Evolutionary conservation across 2,329 filamentous ascomycete genomes (phyloP), one percentile per base, ranked within the genome.

Genomic region (Hyphodiscus sp.): DNA sequence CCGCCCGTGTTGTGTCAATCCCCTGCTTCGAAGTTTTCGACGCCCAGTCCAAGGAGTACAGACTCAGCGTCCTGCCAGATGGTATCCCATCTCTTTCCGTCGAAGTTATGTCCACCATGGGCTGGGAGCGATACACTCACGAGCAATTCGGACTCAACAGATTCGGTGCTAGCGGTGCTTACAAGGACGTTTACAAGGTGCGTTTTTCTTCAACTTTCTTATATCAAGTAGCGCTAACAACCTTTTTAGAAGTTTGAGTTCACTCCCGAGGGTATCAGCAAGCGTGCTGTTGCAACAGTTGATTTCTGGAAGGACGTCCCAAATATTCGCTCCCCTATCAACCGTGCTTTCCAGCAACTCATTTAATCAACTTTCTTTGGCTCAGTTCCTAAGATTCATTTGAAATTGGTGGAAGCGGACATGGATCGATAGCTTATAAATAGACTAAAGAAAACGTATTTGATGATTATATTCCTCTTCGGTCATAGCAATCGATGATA

Each of bases 131-230:
- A 74, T 99, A 97, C 79, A 89, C 91, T 56, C 92, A 99, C 77
- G 94, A 99, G 84, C 94, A 99, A 79, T 99, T 99, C 69, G 94
- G 94, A 72, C 85, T 99, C 64, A 99, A 99, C 87, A 85, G 94
- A 72, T 99, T 99, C 75, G 94, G 94, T 84, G 92, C 92, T 64
- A 95, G 89, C 53, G 94, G 92, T 68, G 87, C 92, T 63, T 97
- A 97, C 81, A 92, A 92, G 86, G 86, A 97, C 68, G 91, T 99
- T 58, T 99, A 99, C 83, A 87, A 89, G 81, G 89, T 79, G 78
- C 74, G 81, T 73, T 55, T 15, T 45, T 20, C 42, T 38, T 20
- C 30, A 26, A 33, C 19, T 10, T 11, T 43, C 44, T 44, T 41
- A 52, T 16, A 11, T 30, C 49, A 60, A 55, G 63, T 50, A 44